Percentiles rank a stretch among this genome's conserved stretches.
Evolutionary conservation across 495 filamentous ascomycete genomes (phyloP).

Genomic region (Talaromyces proteolyticus): DNA sequence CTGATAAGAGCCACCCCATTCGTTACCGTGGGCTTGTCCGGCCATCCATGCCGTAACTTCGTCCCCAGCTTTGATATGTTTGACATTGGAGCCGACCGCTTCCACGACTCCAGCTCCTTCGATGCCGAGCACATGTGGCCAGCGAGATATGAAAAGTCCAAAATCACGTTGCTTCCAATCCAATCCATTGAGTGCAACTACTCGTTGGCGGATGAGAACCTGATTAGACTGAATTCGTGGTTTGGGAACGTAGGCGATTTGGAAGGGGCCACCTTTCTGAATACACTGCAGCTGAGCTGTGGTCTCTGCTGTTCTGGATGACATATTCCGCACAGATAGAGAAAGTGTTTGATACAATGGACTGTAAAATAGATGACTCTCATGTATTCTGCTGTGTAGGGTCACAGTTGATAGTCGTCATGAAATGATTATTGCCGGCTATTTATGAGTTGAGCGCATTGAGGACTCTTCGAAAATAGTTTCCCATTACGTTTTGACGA

Average conservation of each 20-base stretch:
- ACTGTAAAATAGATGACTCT: too few relatives aligned
- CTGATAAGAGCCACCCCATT: constrained; percentile 29
- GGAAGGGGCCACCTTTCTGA: constrained; percentile 5
- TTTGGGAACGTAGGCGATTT: constrained; percentile 6
- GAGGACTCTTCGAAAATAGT: too few relatives aligned
- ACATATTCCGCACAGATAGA: too few relatives aligned
- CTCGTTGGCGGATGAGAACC: constrained; percentile 26
- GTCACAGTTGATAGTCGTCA: too few relatives aligned
- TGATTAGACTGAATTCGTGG: constrained; percentile 21
- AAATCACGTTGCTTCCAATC: constrained; percentile 30
- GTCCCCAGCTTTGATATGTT: constrained; percentile 26
- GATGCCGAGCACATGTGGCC: constrained; percentile 31
- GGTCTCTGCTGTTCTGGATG: neutral
- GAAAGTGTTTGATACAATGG: neutral
- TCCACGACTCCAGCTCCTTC: constrained; percentile 33
- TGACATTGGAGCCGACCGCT: constrained; percentile 19
- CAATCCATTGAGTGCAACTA: constrained; percentile 29
- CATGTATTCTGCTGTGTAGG: too few relatives aligned
- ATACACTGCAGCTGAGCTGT: neutral
- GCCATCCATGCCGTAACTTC: constrained; percentile 24
- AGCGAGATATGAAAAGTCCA: constrained; percentile 19
- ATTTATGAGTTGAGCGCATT: too few relatives aligned
- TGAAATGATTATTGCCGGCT: too few relatives aligned
- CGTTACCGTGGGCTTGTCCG: constrained; percentile 10
- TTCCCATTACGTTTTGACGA: too few relatives aligned